phyloP scores from a whole-genome alignment of 2,329 filamentous ascomycete species.

The Sporothrix pallida region DNA sequence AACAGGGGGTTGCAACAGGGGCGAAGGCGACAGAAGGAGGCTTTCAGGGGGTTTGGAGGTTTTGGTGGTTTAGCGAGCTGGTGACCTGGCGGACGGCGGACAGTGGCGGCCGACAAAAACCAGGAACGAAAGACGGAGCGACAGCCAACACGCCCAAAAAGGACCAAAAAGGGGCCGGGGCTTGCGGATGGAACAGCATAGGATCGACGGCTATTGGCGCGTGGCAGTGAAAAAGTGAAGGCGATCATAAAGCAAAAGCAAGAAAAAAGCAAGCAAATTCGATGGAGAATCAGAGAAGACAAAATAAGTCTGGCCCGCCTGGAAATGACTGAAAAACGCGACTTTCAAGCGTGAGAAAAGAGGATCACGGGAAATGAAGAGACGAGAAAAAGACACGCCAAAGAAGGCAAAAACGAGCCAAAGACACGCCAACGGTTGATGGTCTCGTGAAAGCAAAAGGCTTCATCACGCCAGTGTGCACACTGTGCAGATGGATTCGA shows the following conservation, averaged over 20 bases:
- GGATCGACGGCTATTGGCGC: conserved; percentile 20
- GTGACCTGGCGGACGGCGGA: no score
- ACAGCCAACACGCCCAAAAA: neutral
- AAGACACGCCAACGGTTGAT: no score
- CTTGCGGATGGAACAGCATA: neutral
- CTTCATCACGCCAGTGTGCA: no score
- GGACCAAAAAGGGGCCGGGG: neutral
- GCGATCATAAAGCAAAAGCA: neutral
- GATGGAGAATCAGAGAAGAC: neutral
- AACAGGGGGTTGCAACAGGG: conserved; percentile 24
- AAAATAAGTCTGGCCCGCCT: neutral
- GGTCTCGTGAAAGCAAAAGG: no score
- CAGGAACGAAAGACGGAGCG: neutral
- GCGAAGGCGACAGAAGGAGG: neutral
- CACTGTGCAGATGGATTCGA: neutral
- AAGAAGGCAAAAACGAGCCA: conserved; percentile 7
- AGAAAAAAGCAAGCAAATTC: neutral
- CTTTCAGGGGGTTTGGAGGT: neutral
- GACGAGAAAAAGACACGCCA: conserved; percentile 10
- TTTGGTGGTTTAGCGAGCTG: neutral
- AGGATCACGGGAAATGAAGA: conserved; percentile 19
- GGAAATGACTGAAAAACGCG: neutral
- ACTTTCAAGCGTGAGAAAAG: neutral
- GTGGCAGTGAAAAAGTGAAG: conserved; percentile 21
- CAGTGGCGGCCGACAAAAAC: neutral